phyloP scores from a whole-genome alignment of 441 rosid genomes.

The Lepidium campestre region DNA sequence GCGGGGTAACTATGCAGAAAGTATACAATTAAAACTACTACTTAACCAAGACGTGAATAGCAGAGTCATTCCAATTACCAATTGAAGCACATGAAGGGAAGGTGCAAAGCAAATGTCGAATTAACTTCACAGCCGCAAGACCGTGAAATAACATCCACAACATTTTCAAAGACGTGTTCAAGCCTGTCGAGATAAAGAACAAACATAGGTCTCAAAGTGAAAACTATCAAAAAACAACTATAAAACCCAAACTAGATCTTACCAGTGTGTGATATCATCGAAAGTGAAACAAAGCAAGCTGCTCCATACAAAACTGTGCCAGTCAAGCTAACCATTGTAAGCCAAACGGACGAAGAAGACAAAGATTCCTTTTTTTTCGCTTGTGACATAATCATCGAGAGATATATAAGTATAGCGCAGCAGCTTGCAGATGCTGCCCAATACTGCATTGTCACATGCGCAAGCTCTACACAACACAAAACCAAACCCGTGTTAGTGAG shows the following conservation, averaged over 20 bases:
- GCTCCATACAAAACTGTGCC: constrained; percentile 43
- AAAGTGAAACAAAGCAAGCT: constrained; percentile 51
- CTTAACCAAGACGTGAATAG: not conserved
- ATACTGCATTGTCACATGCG: constrained; percentile 69
- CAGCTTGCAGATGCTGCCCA: constrained; percentile 72
- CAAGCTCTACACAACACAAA: constrained; percentile 44
- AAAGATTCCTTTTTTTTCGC: constrained; percentile 16
- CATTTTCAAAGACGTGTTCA: constrained; percentile 44
- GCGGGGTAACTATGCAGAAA: not conserved
- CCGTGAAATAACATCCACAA: constrained; percentile 82
- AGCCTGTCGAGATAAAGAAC: constrained; percentile 40
- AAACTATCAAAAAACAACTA: not conserved
- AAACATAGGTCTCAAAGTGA: constrained; percentile 7
- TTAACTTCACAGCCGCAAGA: constrained; percentile 54
- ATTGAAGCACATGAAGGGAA: constrained; percentile 88
- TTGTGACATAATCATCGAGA: constrained; percentile 36
- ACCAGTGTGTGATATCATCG: constrained; percentile 59
- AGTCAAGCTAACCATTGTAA: constrained; percentile 39
- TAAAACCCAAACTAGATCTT: not conserved
- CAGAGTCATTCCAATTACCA: constrained; percentile 38
- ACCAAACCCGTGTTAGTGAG: constrained; percentile 1
- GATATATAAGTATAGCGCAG: constrained; percentile 62
- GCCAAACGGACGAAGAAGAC: constrained; percentile 31
- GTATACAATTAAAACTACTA: not conserved
- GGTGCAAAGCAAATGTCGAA: constrained; percentile 63